Evolutionary conservation across 768 basidiomycete species (phyloP), one percentile per base, ranked within the genome.

Genomic region (Rhizopogon vesiculosus): DNA sequence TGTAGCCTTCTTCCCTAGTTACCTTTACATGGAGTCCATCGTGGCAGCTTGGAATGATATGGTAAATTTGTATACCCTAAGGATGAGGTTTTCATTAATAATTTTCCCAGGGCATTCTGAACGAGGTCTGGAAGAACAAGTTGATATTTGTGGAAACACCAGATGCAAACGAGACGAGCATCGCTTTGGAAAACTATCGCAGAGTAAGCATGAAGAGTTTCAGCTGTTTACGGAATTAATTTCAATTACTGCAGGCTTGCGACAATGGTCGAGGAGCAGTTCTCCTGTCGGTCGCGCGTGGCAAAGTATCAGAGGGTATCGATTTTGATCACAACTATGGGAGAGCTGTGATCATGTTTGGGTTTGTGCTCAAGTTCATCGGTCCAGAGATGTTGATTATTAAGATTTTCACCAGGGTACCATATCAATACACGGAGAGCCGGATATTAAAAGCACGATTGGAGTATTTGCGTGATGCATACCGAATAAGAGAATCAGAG

Each of bases 1-100:
- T 58, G 97, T 98, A 18, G 95, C 94, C 4, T 99, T 99, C 80
- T 99, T 99, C 73, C 97, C 97, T 18, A 93, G 91, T 72, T 99
- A 99, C 74, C 84, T 99, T 13, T 99, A 99, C 71, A 99, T 99
- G 97, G 97, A 99, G 72, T 94, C 92, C 22, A 99, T 99, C 56
- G 97, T 98, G 10, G 93, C 94, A 2, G 97, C 97, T n/a, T 99
- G 97, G 97, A 98, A 98, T 66, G 97, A 99, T 70, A 99, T 99
- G 97, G 97, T 95, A 68, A 51, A 87, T 74, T 22, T 45, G 29
- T 44, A 13, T 48, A 31, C 39, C 29, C 38, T 22, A 15, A 38
- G 39, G 9, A 22, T 10, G 15, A 16, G 7, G 9, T 8, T 33
- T 33, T 10, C 9, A 16, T 38, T 49, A 15, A 51, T 44, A 7